A percentile compares a stretch with the other conserved stretches of the same genome.
Evolutionary conservation across 2,329 filamentous ascomycete species (phyloP).

Genomic region (Arthrobotrys conoides): DNA sequence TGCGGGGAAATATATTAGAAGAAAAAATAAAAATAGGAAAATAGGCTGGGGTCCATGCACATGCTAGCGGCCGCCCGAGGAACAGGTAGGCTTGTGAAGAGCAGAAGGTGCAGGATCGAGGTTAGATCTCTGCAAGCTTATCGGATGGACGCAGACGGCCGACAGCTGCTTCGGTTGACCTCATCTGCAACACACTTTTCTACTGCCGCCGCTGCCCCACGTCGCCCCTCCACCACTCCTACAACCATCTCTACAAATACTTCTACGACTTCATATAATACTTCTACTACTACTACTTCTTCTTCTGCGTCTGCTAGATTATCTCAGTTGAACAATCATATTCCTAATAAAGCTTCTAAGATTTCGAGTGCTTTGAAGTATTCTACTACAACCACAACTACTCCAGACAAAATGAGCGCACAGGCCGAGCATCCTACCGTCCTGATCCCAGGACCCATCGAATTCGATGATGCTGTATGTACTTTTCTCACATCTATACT

Average conservation of each 20-base stretch:
- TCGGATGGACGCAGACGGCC: conserved; percentile 35
- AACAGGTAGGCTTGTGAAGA: conserved; percentile 31
- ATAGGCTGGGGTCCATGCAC: conserved; percentile 9
- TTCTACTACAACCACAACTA: conserved; percentile 35
- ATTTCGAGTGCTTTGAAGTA: background rate
- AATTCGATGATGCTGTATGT: conserved; percentile 85
- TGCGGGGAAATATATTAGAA: conserved; percentile 7
- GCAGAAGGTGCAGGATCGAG: conserved; percentile 11
- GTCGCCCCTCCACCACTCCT: conserved; percentile 20
- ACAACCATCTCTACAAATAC: background rate
- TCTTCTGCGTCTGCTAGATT: conserved; percentile 43
- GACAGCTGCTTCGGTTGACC: conserved; percentile 21
- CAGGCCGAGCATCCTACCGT: conserved; percentile 75
- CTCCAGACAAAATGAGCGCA: conserved; percentile 69
- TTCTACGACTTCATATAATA: background rate
- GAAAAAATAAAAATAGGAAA: background rate
- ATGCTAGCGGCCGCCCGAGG: conserved; percentile 40
- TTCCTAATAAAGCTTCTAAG: conserved; percentile 9
- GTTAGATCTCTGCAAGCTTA: conserved; percentile 29
- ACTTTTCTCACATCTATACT: background rate
- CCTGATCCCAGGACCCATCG: conserved; percentile 96
- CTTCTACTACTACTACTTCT: conserved; percentile 19
- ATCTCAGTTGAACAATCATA: conserved; percentile 40
- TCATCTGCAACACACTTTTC: conserved; percentile 33
- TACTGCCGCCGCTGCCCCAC: conserved; percentile 24